These are phyloP conservation scores for Moniliophthora roreri DNA, from an alignment of 1,284 basidiomycete genomes.

Conservation along the genomic window DNA sequence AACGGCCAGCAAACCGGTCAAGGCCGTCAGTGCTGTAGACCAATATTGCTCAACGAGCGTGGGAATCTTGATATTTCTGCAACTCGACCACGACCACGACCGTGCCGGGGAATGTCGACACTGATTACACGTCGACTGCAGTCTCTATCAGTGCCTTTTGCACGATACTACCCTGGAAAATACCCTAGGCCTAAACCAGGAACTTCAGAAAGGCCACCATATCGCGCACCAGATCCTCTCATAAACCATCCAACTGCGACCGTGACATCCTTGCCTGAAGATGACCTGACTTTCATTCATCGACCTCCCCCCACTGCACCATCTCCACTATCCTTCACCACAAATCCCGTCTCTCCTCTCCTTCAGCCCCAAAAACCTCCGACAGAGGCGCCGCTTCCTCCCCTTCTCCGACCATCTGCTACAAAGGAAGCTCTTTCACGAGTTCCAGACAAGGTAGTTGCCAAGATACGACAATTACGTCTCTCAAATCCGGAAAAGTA, in stretches of 20 bases:
- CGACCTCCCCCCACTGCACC: conserved; percentile 74
- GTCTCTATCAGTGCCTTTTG: conserved; percentile 18
- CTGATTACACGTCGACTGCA: conserved; percentile 26
- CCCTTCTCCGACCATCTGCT: conserved; percentile 42
- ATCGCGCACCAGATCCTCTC: conserved; percentile 66
- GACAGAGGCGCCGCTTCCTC: conserved; percentile 34
- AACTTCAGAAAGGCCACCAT: conserved; percentile 54
- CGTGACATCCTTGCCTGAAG: conserved; percentile 54
- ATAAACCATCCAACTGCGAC: conserved; percentile 53
- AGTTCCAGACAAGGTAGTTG: conserved; percentile 52
- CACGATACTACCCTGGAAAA: conserved; percentile 28
- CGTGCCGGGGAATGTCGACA: not conserved
- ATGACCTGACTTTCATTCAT: conserved; percentile 71
- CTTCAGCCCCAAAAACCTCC: conserved; percentile 39
- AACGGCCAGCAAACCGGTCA: no score
- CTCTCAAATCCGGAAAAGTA: conserved; percentile 48
- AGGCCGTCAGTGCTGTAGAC: no score
- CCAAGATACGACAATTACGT: conserved; percentile 57
- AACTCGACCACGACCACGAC: conserved; percentile 4
- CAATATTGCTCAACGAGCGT: no score
- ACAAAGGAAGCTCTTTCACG: conserved; percentile 34
- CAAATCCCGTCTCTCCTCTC: conserved; percentile 67
- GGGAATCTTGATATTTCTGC: not conserved
- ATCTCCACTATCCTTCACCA: conserved; percentile 66
- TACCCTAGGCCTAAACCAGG: conserved; percentile 45